Evolutionary conservation across 176 grass and related monocot genomes (phyloP).

Genomic region (Tillandsia fasciculata): DNA sequence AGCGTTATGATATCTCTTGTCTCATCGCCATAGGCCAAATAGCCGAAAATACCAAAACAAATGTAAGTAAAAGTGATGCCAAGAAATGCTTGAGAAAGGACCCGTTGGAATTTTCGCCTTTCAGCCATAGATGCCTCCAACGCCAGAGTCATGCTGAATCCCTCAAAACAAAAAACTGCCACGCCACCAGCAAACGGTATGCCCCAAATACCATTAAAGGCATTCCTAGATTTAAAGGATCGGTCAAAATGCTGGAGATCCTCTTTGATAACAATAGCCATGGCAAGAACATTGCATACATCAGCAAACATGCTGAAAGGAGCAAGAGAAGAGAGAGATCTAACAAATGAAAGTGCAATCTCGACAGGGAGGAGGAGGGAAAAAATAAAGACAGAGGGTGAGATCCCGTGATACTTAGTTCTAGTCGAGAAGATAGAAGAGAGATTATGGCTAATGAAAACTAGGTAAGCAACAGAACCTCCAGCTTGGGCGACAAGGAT

Average conservation of each 20-base stretch:
- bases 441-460: slow-evolving; percentile 93
- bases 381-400: slow-evolving; percentile 55
- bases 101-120: slow-evolving; percentile 54
- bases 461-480: slow-evolving; percentile 64
- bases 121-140: slow-evolving; percentile 84
- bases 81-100: slow-evolving; percentile 68
- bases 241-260: slow-evolving; percentile 56
- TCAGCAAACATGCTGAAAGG: slow-evolving; percentile 89
- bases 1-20: slow-evolving; percentile 91
- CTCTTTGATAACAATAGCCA: slow-evolving; percentile 81
- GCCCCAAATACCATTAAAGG: slow-evolving; percentile 65
- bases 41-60: slow-evolving; percentile 75
- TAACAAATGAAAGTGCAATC: slow-evolving; percentile 65
- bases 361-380: slow-evolving; percentile 60
- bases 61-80: slow-evolving; percentile 51
- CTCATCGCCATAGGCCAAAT: slow-evolving; percentile 74
- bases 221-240: slow-evolving; percentile 45
- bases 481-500: slow-evolving; percentile 69
- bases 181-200: slow-evolving; percentile 59
- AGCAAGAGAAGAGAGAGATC: slow-evolving; percentile 61
- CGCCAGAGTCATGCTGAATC: slow-evolving; percentile 85
- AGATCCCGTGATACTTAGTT: neutral
- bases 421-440: slow-evolving; percentile 43
- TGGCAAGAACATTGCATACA: slow-evolving; percentile 64
- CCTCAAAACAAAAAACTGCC: slow-evolving; percentile 87